Percentiles rank a stretch among this genome's conserved stretches.
Conservation (phyloP, 371 early-diverging fungal species). For the Mycotypha africana region DNA sequence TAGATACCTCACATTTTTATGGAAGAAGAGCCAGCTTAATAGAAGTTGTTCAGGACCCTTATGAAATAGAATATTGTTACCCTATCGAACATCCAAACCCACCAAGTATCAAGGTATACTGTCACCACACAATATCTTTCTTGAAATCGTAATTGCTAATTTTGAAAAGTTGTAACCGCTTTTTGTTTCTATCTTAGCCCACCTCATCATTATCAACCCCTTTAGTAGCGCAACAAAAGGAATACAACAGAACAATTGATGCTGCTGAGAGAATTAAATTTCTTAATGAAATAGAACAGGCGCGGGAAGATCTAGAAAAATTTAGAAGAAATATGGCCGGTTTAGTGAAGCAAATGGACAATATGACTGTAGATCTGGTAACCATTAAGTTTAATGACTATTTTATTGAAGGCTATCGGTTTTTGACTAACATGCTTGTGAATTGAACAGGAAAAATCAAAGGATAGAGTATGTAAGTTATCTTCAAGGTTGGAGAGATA, state of each 20-base stretch:
- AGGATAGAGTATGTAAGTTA: conserved; percentile 34
- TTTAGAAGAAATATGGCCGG: conserved; percentile 53
- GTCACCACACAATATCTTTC: too few relatives aligned
- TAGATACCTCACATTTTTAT: too few relatives aligned
- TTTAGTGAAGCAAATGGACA: conserved; percentile 52
- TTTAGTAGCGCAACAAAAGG: background rate
- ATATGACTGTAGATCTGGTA: conserved; percentile 51
- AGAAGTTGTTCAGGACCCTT: background rate
- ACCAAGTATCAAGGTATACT: conserved; percentile 1
- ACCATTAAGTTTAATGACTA: background rate
- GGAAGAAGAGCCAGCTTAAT: conserved; percentile 9
- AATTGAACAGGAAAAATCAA: conserved; percentile 23
- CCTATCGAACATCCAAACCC: background rate
- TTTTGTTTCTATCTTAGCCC: conserved; percentile 2
- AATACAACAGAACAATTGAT: conserved; percentile 6
- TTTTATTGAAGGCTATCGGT: background rate
- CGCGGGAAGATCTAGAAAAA: conserved; percentile 44
- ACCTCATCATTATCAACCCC: conserved; percentile 16
- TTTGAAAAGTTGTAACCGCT: too few relatives aligned
- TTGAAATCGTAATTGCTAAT: too few relatives aligned
- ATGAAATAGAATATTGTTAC: conserved; percentile 2
- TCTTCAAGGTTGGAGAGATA: too few relatives aligned
- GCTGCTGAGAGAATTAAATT: conserved; percentile 18
- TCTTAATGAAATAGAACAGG: conserved; percentile 34
- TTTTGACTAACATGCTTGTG: background rate